Base-by-base conservation (phyloP, 192 early-diverging fungal species). In the Backusella westeae region DNA sequence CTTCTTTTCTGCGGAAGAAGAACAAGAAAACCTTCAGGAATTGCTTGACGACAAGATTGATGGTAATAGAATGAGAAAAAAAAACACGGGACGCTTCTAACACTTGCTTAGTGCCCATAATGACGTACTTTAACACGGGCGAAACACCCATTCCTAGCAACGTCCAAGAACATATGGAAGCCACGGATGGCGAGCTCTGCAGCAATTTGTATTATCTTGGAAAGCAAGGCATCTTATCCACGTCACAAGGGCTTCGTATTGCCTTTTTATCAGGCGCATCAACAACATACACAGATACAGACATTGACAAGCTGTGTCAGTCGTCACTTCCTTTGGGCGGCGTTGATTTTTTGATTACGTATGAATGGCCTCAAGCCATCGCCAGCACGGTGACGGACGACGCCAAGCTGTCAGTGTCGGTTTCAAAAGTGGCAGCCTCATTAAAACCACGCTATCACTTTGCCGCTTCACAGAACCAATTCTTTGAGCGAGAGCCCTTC, bases 361-460 rank as follows among this genome's bases (percentile, higher is more conserved):
- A 87, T 66, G 94, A 98, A 84, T 97, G 94, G 93, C 93, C 96
- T 0, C 81, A 84, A 72, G 83, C 79, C 68, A 79, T 91, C 34
- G 42, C 83, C 35, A 76, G 82, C 12, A 42, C 78, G 8, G 75
- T 70, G n/a, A 81, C 8, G 1, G 42, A 71, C 19, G 23, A 44
- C 32, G 3, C 41, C 15, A 71, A 71, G 4, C 38, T 15, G 0
- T 39, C 67, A 19, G 59, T 52, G 1, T 15, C 77, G 19, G 81
- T 94, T 17, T 83, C 92, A 10, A 75, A 75, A 7, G 53, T 89
- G 1, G 87, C 82, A 0, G 69, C 80, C 5, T 77, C 78, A 1
- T 78, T 92, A 34, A 90, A 92, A 80, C 97, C 97, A 5, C 87
- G 95, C 23, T 98, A 98, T 80, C 97, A 97, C 79, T 96, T 98